Conservation (phyloP, 352 stramenopile species). For the Phytophthora fragariaefolia region DNA sequence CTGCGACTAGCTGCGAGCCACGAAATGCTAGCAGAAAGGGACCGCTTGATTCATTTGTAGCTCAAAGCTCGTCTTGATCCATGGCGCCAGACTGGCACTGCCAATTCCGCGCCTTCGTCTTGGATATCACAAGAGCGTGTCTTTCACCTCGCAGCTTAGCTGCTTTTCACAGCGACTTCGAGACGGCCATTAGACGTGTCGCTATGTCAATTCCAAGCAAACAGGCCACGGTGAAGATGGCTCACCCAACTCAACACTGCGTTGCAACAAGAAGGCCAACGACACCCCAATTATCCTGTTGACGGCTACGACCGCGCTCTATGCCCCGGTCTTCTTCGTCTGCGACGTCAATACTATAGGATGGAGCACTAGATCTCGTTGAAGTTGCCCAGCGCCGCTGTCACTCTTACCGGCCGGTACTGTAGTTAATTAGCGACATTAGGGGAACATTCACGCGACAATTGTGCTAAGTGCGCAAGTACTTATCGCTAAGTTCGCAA, state of each 20-base stretch:
- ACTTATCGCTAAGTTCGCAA: no score
- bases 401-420: no score
- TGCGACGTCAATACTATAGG: background rate
- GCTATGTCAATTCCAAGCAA: no score
- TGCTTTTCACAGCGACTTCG: no score
- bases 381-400: slow-evolving; percentile 25
- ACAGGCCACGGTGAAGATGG: no score
- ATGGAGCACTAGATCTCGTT: slow-evolving; percentile 1
- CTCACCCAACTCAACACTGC: no score
- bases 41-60: background rate
- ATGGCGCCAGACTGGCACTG: background rate
- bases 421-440: no score
- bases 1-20: background rate
- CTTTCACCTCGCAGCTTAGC: no score
- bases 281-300: background rate
- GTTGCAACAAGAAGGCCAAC: background rate
- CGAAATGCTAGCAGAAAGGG: background rate
- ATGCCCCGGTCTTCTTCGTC: slow-evolving; percentile 1
- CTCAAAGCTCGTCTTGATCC: background rate
- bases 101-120: background rate
- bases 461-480: no score
- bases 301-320: background rate
- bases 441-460: no score
- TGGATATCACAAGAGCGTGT: background rate
- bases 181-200: no score